Conservation (phyloP, 345 rosid species). For the Citrus australasica region DNA sequence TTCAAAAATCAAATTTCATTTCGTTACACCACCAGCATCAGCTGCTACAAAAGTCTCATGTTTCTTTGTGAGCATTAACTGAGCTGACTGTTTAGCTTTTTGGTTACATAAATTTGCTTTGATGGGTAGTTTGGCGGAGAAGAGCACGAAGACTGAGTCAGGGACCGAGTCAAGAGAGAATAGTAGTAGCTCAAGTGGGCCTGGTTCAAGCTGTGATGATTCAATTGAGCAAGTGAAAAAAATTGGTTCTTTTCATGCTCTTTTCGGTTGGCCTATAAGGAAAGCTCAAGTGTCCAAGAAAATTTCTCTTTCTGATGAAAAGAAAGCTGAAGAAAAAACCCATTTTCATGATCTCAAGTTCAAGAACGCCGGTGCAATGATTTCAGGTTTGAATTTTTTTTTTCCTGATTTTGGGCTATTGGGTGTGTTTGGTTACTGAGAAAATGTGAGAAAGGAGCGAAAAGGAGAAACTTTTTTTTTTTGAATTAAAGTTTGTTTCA, state of each 20-base stretch:
- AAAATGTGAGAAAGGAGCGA: not conserved
- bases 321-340: slow-evolving; percentile 28
- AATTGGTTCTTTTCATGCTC: slow-evolving; percentile 37
- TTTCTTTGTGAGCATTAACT: not conserved
- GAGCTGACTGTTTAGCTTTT: slow-evolving; percentile 3
- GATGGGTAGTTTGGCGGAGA: slow-evolving; percentile 63
- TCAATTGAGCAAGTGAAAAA: slow-evolving; percentile 34
- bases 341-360: slow-evolving; percentile 35
- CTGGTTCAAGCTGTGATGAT: slow-evolving; percentile 40
- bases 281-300: slow-evolving; percentile 51
- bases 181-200: slow-evolving; percentile 46
- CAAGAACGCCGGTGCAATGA: slow-evolving; percentile 30
- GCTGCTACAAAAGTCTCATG: not conserved
- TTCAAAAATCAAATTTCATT: slow-evolving; percentile 38
- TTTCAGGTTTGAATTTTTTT: slow-evolving; percentile 45
- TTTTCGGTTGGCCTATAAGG: slow-evolving; percentile 92
- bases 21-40: no score
- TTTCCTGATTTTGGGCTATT: not conserved
- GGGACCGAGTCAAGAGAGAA: slow-evolving; percentile 53
- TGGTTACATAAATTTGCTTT: not conserved
- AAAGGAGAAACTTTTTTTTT: not conserved
- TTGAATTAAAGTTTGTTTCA: no score
- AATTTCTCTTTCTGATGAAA: slow-evolving; percentile 31
- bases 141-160: slow-evolving; percentile 42
- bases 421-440: slow-evolving; percentile 26